Percentiles rank a stretch among this genome's conserved stretches.
phyloP scores from a whole-genome alignment of 148 eudicot species.

The Vaccinium darrowii region DNA sequence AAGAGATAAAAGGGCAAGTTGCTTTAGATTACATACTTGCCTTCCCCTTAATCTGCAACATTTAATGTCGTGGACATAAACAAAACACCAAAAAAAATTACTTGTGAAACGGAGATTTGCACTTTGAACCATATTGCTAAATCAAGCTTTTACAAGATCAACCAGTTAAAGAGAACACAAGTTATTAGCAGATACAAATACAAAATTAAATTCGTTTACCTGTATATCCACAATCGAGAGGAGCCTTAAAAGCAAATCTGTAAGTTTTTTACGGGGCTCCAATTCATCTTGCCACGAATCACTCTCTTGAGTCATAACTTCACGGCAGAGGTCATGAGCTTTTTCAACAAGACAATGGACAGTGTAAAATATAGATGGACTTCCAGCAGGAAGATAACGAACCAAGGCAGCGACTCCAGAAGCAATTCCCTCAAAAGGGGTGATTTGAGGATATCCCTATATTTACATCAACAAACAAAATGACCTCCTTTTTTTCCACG shows the following conservation, averaged over 20 bases:
- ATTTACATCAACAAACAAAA: slow-evolving; percentile 10
- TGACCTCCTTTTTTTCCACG: neutral
- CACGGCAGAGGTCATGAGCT: slow-evolving; percentile 48
- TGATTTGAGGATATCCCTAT: slow-evolving; percentile 75
- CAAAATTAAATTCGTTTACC: slow-evolving; percentile 34
- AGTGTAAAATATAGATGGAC: slow-evolving; percentile 75
- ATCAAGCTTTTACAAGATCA: neutral
- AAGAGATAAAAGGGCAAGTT: neutral
- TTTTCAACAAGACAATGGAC: slow-evolving; percentile 67
- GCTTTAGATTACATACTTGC: neutral
- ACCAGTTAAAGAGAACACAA: slow-evolving; percentile 4
- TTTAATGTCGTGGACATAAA: neutral
- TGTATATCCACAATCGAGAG: slow-evolving; percentile 75
- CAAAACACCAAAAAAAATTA: neutral
- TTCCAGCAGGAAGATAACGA: slow-evolving; percentile 91
- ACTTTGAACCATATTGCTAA: neutral
- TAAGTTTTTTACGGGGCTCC: slow-evolving; percentile 67
- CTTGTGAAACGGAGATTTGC: neutral
- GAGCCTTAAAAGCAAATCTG: slow-evolving; percentile 71
- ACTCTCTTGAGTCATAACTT: slow-evolving; percentile 31
- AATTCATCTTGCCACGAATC: slow-evolving; percentile 59
- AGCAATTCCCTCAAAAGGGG: slow-evolving; percentile 92
- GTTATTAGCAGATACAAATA: neutral
- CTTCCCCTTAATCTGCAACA: slow-evolving; percentile 7
- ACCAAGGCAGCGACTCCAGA: slow-evolving; percentile 86